Evolutionary conservation across 164 flowering plant species (phyloP).

Genomic region (Piper longum): DNA sequence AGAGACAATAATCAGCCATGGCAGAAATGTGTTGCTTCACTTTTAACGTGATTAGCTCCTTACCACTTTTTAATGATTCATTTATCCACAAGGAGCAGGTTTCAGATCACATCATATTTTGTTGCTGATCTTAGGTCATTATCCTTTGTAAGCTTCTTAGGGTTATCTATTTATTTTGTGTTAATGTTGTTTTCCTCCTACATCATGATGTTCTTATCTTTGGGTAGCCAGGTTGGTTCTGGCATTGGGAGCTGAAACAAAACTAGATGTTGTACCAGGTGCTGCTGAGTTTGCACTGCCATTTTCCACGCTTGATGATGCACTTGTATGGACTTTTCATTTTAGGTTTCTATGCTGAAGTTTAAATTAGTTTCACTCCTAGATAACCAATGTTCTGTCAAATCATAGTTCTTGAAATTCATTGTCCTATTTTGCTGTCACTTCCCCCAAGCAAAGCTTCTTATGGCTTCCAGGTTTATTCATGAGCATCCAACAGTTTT

Average conservation of each 20-base stretch:
- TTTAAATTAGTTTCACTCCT: background rate
- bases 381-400: no score
- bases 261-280: conserved; percentile 82
- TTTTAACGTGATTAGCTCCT: no score
- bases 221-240: conserved; percentile 99
- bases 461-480: background rate
- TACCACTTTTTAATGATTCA: no score
- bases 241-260: conserved; percentile 90
- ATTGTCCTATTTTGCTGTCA: no score
- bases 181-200: background rate
- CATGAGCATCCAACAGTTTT: background rate
- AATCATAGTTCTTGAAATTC: no score
- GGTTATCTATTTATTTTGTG: no score
- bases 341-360: background rate
- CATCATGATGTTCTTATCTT: conserved; percentile 7
- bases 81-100: no score
- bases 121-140: no score
- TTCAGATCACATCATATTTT: no score
- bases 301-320: conserved; percentile 84
- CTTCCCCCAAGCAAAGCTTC: background rate
- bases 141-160: background rate
- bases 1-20: no score
- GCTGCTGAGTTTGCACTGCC: conserved; percentile 80
- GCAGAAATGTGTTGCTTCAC: no score
- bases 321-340: conserved; percentile 34